Percentiles rank a stretch among this genome's conserved stretches.
phyloP scores from a whole-genome alignment of 2,329 filamentous ascomycete species.

The Fusarium dlaminii region DNA sequence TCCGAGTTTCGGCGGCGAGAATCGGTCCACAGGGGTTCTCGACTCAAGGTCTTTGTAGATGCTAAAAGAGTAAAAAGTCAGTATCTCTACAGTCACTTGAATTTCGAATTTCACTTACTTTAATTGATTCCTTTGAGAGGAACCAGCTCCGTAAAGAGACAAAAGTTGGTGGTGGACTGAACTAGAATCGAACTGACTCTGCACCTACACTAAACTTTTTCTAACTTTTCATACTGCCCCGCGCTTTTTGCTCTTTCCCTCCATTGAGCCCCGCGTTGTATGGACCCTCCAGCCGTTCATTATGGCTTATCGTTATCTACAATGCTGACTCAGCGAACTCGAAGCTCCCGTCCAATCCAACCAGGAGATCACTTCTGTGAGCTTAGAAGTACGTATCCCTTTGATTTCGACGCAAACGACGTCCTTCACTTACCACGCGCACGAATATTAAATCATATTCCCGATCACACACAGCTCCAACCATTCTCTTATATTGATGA shows the following conservation, averaged over 20 bases:
- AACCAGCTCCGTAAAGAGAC: constrained; percentile 32
- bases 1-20: constrained; percentile 28
- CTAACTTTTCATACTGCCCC: constrained; percentile 25
- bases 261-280: constrained; percentile 16
- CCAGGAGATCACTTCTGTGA: background rate
- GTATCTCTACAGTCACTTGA: background rate
- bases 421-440: background rate
- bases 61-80: background rate
- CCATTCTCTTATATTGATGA: background rate
- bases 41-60: constrained; percentile 5
- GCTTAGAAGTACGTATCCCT: constrained; percentile 19
- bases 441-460: background rate
- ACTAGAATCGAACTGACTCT: constrained; percentile 13
- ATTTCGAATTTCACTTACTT: background rate
- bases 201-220: constrained; percentile 24
- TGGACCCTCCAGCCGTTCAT: background rate
- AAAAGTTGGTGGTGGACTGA: constrained; percentile 19
- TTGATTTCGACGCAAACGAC: constrained; percentile 8
- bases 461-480: background rate
- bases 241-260: constrained; percentile 13
- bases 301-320: constrained; percentile 2
- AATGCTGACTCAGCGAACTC: constrained; percentile 11
- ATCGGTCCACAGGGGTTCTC: constrained; percentile 15
- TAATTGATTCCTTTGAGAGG: constrained; percentile 34
- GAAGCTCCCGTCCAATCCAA: background rate